Evolutionary conservation across 768 basidiomycete species (phyloP).

Genomic region (Russula emetica): DNA sequence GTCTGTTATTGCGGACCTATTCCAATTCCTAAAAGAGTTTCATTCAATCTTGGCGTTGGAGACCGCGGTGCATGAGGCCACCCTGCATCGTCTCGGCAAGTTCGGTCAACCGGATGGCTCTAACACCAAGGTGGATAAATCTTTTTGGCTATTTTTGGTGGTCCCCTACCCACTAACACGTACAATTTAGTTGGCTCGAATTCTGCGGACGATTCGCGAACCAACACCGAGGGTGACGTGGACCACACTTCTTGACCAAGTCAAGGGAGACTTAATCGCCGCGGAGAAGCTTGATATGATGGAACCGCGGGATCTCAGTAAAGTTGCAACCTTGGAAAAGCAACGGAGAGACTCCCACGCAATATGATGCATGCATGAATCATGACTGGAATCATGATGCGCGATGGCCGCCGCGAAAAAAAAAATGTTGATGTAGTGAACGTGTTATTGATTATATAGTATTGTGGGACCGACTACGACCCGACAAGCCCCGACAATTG

Average conservation of each 20-base stretch:
- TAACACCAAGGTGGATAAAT: slow-evolving; percentile 15
- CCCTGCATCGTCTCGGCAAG: slow-evolving; percentile 48
- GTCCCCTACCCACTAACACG: slow-evolving; percentile 12
- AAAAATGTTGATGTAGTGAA: neutral
- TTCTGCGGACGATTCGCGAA: slow-evolving; percentile 49
- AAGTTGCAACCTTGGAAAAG: slow-evolving; percentile 5
- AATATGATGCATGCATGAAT: neutral
- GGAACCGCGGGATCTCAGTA: slow-evolving; percentile 33
- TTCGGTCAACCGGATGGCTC: slow-evolving; percentile 43
- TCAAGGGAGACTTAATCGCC: slow-evolving; percentile 59
- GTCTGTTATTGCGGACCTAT: slow-evolving; percentile 60
- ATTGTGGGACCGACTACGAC: too few relatives aligned
- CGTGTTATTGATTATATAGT: neutral
- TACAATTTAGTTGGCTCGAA: slow-evolving; percentile 48
- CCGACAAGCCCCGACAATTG: too few relatives aligned
- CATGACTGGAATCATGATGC: neutral
- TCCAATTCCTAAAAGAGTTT: slow-evolving; percentile 56
- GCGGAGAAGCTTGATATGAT: slow-evolving; percentile 62
- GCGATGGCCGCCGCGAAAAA: neutral
- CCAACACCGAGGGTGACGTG: slow-evolving; percentile 44
- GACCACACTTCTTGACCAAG: slow-evolving; percentile 51
- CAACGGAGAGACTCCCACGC: slow-evolving; percentile 17
- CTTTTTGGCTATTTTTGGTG: neutral
- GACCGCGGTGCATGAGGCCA: slow-evolving; percentile 45
- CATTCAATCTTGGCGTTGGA: slow-evolving; percentile 53